Evolutionary conservation across 352 stramenopile genomes (phyloP).

Genomic region (Chrysophaeum taylorii): DNA sequence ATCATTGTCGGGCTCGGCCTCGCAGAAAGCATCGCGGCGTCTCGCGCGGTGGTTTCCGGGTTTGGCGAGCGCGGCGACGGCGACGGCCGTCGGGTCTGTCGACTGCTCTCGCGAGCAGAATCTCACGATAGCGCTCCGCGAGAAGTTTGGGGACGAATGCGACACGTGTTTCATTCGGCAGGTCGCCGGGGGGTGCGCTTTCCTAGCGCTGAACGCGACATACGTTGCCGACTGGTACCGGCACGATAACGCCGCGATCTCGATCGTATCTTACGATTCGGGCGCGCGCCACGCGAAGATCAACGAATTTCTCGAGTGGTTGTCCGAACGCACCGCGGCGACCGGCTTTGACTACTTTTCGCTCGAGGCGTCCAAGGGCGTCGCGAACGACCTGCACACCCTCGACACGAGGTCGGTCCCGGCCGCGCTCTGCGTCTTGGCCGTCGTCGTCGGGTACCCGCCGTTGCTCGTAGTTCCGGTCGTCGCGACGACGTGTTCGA

Average conservation of each 20-base stretch:
- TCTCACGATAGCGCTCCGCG: too few relatives aligned
- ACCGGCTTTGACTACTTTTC: conserved; percentile 7
- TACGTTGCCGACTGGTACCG: background rate
- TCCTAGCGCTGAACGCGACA: background rate
- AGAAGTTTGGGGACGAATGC: too few relatives aligned
- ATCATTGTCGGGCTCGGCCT: too few relatives aligned
- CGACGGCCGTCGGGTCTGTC: too few relatives aligned
- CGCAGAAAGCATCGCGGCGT: too few relatives aligned
- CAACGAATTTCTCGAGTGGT: background rate
- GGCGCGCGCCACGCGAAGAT: background rate
- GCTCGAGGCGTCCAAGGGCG: background rate
- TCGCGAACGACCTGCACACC: background rate
- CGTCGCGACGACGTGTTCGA: background rate
- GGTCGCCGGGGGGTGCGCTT: too few relatives aligned
- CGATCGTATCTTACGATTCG: background rate
- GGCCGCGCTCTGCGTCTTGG: conserved; percentile 3
- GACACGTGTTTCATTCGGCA: too few relatives aligned
- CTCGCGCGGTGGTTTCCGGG: too few relatives aligned
- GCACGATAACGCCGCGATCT: background rate
- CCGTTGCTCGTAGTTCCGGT: background rate
- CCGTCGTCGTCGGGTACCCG: background rate
- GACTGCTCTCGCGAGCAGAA: too few relatives aligned
- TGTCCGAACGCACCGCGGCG: background rate
- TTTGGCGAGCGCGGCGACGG: too few relatives aligned
- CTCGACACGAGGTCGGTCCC: background rate